These are phyloP conservation scores for Podila minutissima DNA, from an alignment of 192 early-diverging fungal genomes.

Conservation along the genomic window DNA sequence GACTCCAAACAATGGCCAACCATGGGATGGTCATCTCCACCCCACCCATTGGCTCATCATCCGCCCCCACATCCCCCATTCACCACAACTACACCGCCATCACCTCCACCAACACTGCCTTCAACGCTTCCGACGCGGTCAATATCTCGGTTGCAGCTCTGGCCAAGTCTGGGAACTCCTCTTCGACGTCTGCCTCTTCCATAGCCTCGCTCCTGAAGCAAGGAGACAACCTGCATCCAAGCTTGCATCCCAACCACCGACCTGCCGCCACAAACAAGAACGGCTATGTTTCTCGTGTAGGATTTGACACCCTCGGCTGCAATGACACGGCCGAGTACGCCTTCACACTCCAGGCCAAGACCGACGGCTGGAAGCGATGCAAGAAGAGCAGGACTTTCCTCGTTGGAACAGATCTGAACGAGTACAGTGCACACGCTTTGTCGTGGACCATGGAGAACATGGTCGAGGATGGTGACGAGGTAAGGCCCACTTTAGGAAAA, in stretches of 20 bases:
- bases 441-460: conserved; percentile 61
- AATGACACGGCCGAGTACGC: conserved; percentile 36
- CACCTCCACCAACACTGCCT: not conserved
- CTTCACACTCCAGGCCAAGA: conserved; percentile 40
- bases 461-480: conserved; percentile 64
- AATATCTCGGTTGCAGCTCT: not conserved
- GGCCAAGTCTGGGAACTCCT: not conserved
- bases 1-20: too few relatives aligned
- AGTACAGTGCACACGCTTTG: conserved; percentile 64
- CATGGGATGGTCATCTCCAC: conserved; percentile 3
- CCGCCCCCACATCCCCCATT: not conserved
- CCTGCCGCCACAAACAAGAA: conserved; percentile 12
- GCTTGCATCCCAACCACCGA: conserved; percentile 31
- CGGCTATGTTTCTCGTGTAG: conserved; percentile 39
- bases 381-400: conserved; percentile 56
- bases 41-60: not conserved
- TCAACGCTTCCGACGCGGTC: not conserved
- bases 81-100: not conserved
- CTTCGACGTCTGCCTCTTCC: not conserved
- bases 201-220: not conserved
- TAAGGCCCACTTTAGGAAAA: not conserved
- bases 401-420: conserved; percentile 65
- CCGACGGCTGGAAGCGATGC: conserved; percentile 33
- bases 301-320: conserved; percentile 46
- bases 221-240: conserved; percentile 14